Base-by-base conservation (phyloP, 306 rosid species). In the Cicer bijugum region DNA sequence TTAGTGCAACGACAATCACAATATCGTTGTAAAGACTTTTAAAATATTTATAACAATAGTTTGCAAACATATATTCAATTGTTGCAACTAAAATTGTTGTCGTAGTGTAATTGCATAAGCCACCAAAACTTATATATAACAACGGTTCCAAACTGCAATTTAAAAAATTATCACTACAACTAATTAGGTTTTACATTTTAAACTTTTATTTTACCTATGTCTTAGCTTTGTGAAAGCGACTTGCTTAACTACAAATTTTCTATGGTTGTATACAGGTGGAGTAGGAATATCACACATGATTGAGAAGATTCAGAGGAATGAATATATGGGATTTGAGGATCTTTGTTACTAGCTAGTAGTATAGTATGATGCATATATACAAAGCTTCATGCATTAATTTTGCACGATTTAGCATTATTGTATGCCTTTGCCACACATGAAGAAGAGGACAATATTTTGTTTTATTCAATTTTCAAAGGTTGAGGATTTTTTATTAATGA, bases 271-370 rank as follows among this genome's bases (percentile, higher is more conserved):
- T 28, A 35, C 62, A 92, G 97, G 96, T 78, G 97, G 97, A 38
- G 87, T 90, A 66, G 96, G 97, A 35, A 83, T 90, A 73, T 82
- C 83, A 65, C 77, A 80, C 70, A 79, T 86, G 82, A 71, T 90
- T 37, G 48, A 38, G 64, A 77, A 75, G 88, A 82, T 86, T 57
- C 65, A 81, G 52, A 73, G 0, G 40, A 58, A 84, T 38, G 90
- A 84, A 52, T 89, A 92, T 75, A 88, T 92, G 96, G 96, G 97
- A 52, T 88, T 89, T 42, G 89, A 86, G 75, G 80, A 86, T 48
- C 85, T 92, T 47, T 89, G 96, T 88, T 79, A 45, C 65, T 59
- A 59, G 65, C 12, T 50, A 14, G 8, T 10, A 56, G 35, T 5
- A 7, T 19, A 19, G 35, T 9, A 47, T 1, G 6, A 12, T 12